phyloP scores from a whole-genome alignment of 305 asterid genomes.

The Nicotiana rustica region DNA sequence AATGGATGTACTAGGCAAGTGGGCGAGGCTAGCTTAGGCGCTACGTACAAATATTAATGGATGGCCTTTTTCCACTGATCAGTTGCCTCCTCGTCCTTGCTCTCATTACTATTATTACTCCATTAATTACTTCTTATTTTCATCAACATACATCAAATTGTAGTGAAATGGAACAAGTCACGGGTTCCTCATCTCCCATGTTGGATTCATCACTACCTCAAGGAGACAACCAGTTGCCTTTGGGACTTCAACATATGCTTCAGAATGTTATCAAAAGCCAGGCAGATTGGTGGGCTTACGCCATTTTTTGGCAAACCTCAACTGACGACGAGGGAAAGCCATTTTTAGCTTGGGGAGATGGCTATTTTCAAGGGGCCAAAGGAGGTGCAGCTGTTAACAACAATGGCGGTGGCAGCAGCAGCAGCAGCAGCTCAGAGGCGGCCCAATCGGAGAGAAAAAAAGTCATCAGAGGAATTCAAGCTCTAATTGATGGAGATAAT shows the following conservation, averaged over 20 bases:
- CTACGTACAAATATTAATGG: no score
- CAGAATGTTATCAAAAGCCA: conserved; percentile 46
- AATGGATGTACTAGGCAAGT: no score
- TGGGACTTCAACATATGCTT: conserved; percentile 44
- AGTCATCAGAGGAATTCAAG: conserved; percentile 58
- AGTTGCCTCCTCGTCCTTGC: no score
- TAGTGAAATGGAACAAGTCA: neutral
- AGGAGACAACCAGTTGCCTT: conserved; percentile 16
- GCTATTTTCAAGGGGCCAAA: conserved; percentile 45
- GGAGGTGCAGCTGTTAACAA: neutral
- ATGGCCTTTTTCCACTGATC: no score
- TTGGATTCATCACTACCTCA: neutral
- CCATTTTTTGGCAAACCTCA: conserved; percentile 52
- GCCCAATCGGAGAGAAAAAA: conserved; percentile 52
- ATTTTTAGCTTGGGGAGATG: conserved; percentile 50
- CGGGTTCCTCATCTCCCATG: conserved; percentile 21
- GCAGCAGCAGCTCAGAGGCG: conserved; percentile 23
- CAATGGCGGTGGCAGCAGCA: neutral
- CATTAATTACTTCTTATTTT: no score
- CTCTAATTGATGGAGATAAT: conserved; percentile 37
- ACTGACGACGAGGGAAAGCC: conserved; percentile 34
- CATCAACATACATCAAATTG: no score
- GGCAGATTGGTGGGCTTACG: conserved; percentile 49
- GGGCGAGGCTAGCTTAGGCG: no score
- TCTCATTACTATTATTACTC: no score